phyloP scores from a whole-genome alignment of 345 rosid genomes.

The Ceriops decandra region DNA sequence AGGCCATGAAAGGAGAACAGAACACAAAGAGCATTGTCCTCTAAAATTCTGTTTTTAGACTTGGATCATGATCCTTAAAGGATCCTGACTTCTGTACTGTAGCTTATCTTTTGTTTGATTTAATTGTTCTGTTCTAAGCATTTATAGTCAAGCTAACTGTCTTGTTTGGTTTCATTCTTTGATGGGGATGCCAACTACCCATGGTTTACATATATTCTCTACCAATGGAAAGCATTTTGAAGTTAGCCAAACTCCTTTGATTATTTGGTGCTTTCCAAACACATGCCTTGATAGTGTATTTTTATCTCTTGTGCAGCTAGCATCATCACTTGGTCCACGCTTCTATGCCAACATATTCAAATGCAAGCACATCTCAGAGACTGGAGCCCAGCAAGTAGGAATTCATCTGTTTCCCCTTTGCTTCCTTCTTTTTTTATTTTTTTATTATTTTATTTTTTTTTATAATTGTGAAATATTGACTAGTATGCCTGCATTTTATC shows the following conservation, averaged over 20 bases:
- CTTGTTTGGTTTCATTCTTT: not conserved
- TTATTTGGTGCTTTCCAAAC: not conserved
- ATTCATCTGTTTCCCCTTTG: not conserved
- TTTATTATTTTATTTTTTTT: too few relatives aligned
- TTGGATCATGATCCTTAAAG: not conserved
- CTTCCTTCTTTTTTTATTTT: not conserved
- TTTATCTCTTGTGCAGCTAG: conserved; percentile 59
- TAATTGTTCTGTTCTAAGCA: not conserved
- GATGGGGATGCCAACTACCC: not conserved
- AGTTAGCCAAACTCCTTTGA: conserved; percentile 4
- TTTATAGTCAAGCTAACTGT: not conserved
- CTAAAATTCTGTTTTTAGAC: not conserved
- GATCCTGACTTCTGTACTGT: not conserved
- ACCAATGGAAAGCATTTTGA: not conserved
- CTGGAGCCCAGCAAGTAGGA: conserved; percentile 94
- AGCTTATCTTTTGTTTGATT: not conserved
- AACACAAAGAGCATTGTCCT: not conserved
- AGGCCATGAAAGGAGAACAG: not conserved
- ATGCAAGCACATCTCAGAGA: conserved; percentile 95
- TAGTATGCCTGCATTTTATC: too few relatives aligned
- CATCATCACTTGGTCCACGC: conserved; percentile 96
- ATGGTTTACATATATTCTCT: not conserved
- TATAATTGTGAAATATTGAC: too few relatives aligned
- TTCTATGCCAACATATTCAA: conserved; percentile 91
- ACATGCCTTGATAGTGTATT: conserved; percentile 8